A percentile compares a stretch with the other conserved stretches of the same genome.
These are phyloP conservation scores for Alternaria sp. DNA, from an alignment of 2,329 filamentous ascomycete genomes.

Conservation along the genomic window DNA sequence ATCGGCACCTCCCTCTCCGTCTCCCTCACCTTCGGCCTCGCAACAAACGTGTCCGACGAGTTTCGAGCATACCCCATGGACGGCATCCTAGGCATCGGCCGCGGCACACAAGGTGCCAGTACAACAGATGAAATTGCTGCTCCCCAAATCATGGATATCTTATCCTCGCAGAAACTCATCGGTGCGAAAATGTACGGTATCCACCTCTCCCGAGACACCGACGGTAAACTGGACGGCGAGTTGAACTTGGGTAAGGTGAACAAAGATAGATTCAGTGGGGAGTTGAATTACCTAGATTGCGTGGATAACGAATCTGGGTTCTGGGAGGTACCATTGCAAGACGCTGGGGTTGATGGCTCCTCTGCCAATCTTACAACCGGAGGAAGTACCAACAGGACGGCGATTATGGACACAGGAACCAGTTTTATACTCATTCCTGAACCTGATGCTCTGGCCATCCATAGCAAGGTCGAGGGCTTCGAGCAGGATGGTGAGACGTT, in stretches of 20 bases:
- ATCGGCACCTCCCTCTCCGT: conserved; percentile 73
- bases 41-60: conserved; percentile 74
- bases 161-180: conserved; percentile 67
- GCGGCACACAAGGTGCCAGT: conserved; percentile 54
- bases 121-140: conserved; percentile 56
- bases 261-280: conserved; percentile 70
- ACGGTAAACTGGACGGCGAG: conserved; percentile 75
- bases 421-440: conserved; percentile 79
- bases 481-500: conserved; percentile 68
- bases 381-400: conserved; percentile 56
- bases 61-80: conserved; percentile 85
- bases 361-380: conserved; percentile 53
- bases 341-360: conserved; percentile 69
- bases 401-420: conserved; percentile 86
- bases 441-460: conserved; percentile 71
- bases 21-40: conserved; percentile 75
- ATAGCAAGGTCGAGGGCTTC: conserved; percentile 72
- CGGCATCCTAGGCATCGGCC: conserved; percentile 82
- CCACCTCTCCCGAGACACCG: conserved; percentile 71
- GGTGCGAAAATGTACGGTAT: conserved; percentile 75
- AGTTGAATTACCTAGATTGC: conserved; percentile 72
- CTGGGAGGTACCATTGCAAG: conserved; percentile 78
- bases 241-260: conserved; percentile 80
- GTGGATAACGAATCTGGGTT: conserved; percentile 61
- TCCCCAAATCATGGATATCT: conserved; percentile 72